Percentiles rank a stretch among this genome's conserved stretches.
These are phyloP conservation scores for Lophiostoma macrostomum DNA, from an alignment of 495 filamentous ascomycete genomes.

Conservation along the genomic window DNA sequence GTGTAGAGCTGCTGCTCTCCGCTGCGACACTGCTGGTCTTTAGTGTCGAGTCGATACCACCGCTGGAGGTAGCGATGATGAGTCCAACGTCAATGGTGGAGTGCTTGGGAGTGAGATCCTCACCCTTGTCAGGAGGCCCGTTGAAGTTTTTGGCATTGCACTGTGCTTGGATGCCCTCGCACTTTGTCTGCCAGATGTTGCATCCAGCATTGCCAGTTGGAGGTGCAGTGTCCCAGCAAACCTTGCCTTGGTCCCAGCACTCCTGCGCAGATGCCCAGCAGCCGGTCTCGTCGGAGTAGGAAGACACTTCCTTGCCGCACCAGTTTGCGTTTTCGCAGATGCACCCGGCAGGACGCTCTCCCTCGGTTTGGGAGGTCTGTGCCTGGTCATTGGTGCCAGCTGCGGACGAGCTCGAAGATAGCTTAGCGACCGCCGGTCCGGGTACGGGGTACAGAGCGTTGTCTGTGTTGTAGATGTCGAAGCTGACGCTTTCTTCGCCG, in stretches of 20 bases:
- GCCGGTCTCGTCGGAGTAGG: conserved; percentile 51
- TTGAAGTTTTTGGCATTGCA: conserved; percentile 50
- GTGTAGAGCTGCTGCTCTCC: neutral
- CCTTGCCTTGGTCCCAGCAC: conserved; percentile 56
- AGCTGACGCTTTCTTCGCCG: conserved; percentile 53
- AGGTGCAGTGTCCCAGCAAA: conserved; percentile 56
- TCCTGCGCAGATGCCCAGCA: conserved; percentile 55
- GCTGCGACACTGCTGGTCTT: neutral
- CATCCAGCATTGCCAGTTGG: conserved; percentile 59
- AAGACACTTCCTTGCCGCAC: conserved; percentile 59
- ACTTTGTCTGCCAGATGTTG: conserved; percentile 58
- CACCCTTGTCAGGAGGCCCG: conserved; percentile 59
- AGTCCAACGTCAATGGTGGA: conserved; percentile 27
- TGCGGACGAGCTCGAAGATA: conserved; percentile 5
- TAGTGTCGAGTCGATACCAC: neutral
- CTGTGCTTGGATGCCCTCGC: conserved; percentile 47
- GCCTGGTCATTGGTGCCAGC: conserved; percentile 24
- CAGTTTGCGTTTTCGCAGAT: conserved; percentile 68
- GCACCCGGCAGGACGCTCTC: conserved; percentile 51
- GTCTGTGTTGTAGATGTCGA: conserved; percentile 55
- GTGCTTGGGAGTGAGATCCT: conserved; percentile 42
- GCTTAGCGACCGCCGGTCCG: conserved; percentile 49
- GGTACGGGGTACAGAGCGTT: conserved; percentile 54
- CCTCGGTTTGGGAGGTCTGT: conserved; percentile 39
- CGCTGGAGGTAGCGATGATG: conserved; percentile 18